phyloP scores from a whole-genome alignment of 208 protist genomes.

The Wallacemonas sp. region DNA sequence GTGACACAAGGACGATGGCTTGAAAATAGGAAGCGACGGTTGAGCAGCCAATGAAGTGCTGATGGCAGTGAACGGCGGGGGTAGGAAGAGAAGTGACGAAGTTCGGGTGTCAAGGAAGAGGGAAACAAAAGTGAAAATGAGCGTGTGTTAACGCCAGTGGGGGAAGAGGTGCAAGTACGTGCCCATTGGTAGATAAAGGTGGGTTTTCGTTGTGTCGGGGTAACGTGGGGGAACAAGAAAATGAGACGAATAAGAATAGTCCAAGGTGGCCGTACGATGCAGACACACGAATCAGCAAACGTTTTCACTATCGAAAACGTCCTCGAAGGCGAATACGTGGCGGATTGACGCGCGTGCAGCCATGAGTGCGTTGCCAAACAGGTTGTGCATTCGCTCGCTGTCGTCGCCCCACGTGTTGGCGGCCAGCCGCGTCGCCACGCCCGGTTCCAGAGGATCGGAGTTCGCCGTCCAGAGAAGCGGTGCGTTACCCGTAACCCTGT shows the following conservation, averaged over 20 bases:
- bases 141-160: too few relatives aligned
- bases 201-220: too few relatives aligned
- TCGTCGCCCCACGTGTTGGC: background rate
- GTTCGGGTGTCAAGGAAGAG: background rate
- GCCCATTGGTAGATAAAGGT: too few relatives aligned
- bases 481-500: background rate
- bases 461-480: background rate
- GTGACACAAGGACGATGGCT: background rate
- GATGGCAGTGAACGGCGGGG: background rate
- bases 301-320: background rate
- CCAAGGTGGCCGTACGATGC: too few relatives aligned
- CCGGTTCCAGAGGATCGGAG: background rate
- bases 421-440: background rate
- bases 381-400: background rate
- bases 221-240: too few relatives aligned
- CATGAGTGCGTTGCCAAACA: background rate
- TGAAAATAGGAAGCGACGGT: background rate
- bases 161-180: too few relatives aligned
- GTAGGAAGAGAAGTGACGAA: background rate
- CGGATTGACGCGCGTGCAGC: background rate
- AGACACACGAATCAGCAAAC: background rate
- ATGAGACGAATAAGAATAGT: too few relatives aligned
- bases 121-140: background rate
- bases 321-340: background rate
- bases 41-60: background rate